These are phyloP conservation scores for Ustilago hordei DNA, from an alignment of 1,284 basidiomycete species.

Conservation along the genomic window DNA sequence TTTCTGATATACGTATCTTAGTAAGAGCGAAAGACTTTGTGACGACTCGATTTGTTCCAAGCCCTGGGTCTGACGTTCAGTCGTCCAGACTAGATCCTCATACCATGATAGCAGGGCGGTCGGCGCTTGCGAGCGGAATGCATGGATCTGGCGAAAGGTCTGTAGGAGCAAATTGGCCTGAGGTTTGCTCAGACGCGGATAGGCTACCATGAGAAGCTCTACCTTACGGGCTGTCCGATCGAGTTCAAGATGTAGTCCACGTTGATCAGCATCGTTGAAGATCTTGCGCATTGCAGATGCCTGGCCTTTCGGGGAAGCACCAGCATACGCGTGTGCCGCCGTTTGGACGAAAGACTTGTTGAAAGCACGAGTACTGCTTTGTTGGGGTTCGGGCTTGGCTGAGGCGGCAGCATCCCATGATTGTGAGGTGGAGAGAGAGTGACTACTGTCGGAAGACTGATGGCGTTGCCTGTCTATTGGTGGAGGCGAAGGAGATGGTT, in stretches of 20 bases:
- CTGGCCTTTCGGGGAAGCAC: background rate
- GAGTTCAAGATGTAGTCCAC: background rate
- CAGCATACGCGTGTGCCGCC: background rate
- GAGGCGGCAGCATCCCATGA: background rate
- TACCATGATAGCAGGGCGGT: conserved; percentile 33
- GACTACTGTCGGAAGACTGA: background rate
- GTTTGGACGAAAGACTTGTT: background rate
- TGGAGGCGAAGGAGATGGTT: background rate
- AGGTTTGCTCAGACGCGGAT: conserved; percentile 15
- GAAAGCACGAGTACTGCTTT: background rate
- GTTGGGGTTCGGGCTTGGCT: background rate
- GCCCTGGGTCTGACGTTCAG: conserved; percentile 24
- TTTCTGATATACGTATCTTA: conserved; percentile 25
- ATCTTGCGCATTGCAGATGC: too few species aligned
- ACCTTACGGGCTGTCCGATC: background rate
- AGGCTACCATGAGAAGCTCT: conserved; percentile 5
- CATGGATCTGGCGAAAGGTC: conserved; percentile 9
- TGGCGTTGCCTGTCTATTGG: background rate
- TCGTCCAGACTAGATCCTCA: conserved; percentile 36
- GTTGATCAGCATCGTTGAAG: too few species aligned
- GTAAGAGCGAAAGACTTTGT: conserved; percentile 24
- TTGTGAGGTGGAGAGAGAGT: background rate
- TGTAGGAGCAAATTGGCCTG: conserved; percentile 21
- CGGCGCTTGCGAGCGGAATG: conserved; percentile 13
- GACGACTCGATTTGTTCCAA: conserved; percentile 18